Evolutionary conservation across 306 rosid genomes (phyloP), one percentile per base, ranked within the genome.

Genomic region (Cajanus cajan): DNA sequence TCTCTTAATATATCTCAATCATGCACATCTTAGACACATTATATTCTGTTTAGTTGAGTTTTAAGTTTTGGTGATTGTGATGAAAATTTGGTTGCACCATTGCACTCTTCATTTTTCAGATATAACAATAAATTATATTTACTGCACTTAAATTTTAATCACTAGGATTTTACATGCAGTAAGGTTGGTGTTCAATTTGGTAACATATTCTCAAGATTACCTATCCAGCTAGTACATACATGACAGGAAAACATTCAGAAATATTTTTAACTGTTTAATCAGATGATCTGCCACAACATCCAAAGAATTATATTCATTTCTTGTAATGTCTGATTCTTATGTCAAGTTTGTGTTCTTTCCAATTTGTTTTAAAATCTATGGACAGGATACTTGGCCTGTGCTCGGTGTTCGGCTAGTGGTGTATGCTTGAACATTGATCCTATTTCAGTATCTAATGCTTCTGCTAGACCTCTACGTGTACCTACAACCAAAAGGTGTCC

Each of bases 311-410:
- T 14, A 22, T 11, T 19, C 15, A 55, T 16, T 66, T 66, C 43
- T 68, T 77, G 73, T 77, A 66, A 77, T 37, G 19, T 43, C 14
- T 73, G 74, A 45, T 36, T 64, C 68, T 52, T 37, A 25, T 72
- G 72, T 24, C 66, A 70, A 54, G 59, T 13, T 61, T 28, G 66
- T 41, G 61, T 31, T 37, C 43, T 74, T 34, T 24, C 22, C 45
- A 40, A 16, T 69, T 68, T 47, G 78, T 76, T 18, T 66, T 62
- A 70, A 55, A 73, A 70, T 45, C 13, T 68, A 8, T 81, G 85
- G 52, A 54, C 72, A 95, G 99, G 99, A 41, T 95, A 95, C 90
- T 85, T 95, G 85, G 90, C 99, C 40, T 93, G 99, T 69, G 98
- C 98, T 70, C 86, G 98, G 72, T 93, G 99, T 83, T 91, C 98